Base-by-base conservation (phyloP, 768 basidiomycete genomes). In the Hebeloma cylindrosporum region DNA sequence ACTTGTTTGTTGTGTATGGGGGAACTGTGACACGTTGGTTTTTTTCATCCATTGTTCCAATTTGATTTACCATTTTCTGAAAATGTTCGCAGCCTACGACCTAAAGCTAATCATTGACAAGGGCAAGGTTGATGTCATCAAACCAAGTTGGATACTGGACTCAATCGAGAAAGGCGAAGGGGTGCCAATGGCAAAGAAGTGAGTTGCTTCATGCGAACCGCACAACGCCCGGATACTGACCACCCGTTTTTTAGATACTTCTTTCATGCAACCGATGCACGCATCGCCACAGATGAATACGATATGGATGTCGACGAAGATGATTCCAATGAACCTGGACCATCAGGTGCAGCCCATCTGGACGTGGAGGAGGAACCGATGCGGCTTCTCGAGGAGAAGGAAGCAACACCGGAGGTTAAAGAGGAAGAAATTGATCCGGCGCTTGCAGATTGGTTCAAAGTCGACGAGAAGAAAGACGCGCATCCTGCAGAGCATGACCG, bases 121-220 rank as follows among this genome's bases (percentile, higher is more conserved):
- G 55, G 83, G 75, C 3, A 69, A 72, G 1, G 69, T 82, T 43
- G 85, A 91, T 51, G 80, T 95, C 38, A 67, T 95, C 47, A 82
- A 77, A 43, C 90, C 94, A 0, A 67, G 76, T 21, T 98, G 93
- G 93, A 70, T 98, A 42, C 59, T 72, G 27, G 88, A 93, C 57
- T 93, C 85, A 17, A 72, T 94, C n/a, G 70, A 73, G 4, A 67
- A 69, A 21, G 76, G 73, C 8, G 68, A 77, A 45, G 68, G 72
- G 14, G 64, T 80, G 20, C 83, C 89, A 1, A 66, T 93, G 47
- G 72, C 63, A 28, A 83, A 84, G 64, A 85, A 79, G 92, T 93
- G 56, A 37, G 58, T 28, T 11, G 31, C 6, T 45, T 36, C 14
- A 8, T 39, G 17, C 20, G 9, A 13, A 17, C 4, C 26, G 5